These are phyloP conservation scores for Sarocladiaceae sp. DNA, from an alignment of 2,329 filamentous ascomycete species.

Conservation along the genomic window DNA sequence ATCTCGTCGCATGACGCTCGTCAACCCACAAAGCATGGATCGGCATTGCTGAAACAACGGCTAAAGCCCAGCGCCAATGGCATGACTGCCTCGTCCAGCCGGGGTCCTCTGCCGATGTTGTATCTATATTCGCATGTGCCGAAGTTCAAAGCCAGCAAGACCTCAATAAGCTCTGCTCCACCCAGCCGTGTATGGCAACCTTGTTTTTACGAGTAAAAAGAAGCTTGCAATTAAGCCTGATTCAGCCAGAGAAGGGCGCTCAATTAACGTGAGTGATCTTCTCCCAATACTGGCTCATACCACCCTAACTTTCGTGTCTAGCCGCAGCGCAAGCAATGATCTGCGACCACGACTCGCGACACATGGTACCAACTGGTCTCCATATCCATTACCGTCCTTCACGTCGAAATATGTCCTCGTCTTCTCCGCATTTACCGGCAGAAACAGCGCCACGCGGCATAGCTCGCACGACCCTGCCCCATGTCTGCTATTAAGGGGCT, in stretches of 20 bases:
- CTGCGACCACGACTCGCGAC: background rate
- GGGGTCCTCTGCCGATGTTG: background rate
- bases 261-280: background rate
- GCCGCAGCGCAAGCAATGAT: background rate
- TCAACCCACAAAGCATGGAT: background rate
- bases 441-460: slow-evolving; percentile 1
- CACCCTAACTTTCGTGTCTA: background rate
- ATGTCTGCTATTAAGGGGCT: background rate
- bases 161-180: background rate
- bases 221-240: slow-evolving; percentile 5
- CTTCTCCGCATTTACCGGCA: slow-evolving; percentile 1
- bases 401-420: background rate
- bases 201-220: slow-evolving; percentile 6
- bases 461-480: background rate
- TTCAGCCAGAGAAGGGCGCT: background rate
- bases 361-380: background rate
- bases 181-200: background rate
- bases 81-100: background rate
- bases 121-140: background rate
- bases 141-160: background rate
- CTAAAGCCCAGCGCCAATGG: slow-evolving; percentile 1
- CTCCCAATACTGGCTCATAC: no score
- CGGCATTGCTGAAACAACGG: slow-evolving; percentile 8
- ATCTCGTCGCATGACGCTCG: slow-evolving; percentile 2
- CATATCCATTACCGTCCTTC: background rate